Evolutionary conservation across 1,284 basidiomycete species (phyloP).

Genomic region (Leccinum fallax): DNA sequence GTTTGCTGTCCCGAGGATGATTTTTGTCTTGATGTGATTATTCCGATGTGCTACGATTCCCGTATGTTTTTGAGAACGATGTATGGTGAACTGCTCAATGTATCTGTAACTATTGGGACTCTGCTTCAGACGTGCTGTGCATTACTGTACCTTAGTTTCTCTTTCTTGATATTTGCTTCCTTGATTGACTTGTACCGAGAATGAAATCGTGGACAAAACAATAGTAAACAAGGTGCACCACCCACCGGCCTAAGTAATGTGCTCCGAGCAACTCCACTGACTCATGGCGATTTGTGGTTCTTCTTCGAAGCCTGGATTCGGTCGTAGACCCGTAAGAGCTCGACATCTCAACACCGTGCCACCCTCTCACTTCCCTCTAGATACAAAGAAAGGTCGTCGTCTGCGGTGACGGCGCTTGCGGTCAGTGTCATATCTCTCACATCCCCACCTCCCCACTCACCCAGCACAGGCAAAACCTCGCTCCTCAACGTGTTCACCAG

Average conservation of each 20-base stretch:
- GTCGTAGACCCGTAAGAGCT: slow-evolving; percentile 50
- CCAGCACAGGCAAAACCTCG: slow-evolving; percentile 69
- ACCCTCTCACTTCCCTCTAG: slow-evolving; percentile 34
- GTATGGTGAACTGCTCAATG: slow-evolving; percentile 10
- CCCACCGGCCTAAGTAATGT: slow-evolving; percentile 2
- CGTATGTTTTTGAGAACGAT: slow-evolving; percentile 18
- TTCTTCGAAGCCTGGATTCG: slow-evolving; percentile 52
- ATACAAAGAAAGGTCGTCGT: slow-evolving; percentile 77
- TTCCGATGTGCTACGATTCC: slow-evolving; percentile 9
- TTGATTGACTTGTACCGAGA: not conserved
- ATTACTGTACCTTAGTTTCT: slow-evolving; percentile 14
- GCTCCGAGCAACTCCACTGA: not conserved
- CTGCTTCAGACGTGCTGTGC: slow-evolving; percentile 10
- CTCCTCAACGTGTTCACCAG: slow-evolving; percentile 83
- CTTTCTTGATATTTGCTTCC: slow-evolving; percentile 24
- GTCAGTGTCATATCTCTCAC: slow-evolving; percentile 41
- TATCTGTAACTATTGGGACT: slow-evolving; percentile 23
- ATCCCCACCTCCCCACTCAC: slow-evolving; percentile 20
- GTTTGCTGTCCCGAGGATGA: not conserved
- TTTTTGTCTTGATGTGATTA: slow-evolving; percentile 5
- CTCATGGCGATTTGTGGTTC: slow-evolving; percentile 56
- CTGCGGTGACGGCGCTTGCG: slow-evolving; percentile 92
- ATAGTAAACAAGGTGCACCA: slow-evolving; percentile 20
- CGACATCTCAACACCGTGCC: slow-evolving; percentile 2
- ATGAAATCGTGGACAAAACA: slow-evolving; percentile 21